Evolutionary conservation across 2,329 filamentous ascomycete species (phyloP), one percentile per base, ranked within the genome.

Genomic region (Sporothrix brasiliensis): DNA sequence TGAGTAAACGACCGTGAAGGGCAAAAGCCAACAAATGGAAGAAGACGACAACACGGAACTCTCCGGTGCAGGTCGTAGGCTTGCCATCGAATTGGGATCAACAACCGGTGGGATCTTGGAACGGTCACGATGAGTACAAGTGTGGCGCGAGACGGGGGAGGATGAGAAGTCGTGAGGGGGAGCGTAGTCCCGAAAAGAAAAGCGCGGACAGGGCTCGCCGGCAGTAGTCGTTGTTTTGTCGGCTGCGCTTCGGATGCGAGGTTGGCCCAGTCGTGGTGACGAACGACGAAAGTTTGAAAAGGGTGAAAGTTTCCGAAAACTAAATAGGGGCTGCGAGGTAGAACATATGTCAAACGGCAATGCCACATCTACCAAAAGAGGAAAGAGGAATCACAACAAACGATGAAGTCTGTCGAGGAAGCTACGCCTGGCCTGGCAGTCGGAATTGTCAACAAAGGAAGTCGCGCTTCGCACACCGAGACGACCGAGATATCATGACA

Each of bases 111-210:
- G 10, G 58, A 19, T 49, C 14, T 30, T 27, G 41, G 21, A 41
- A 60, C 30, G 19, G 34, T 5, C 19, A 19, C 7, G 39, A 44
- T 50, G 49, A 13, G n/a, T 61, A 13, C 60, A 49, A 49, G 2
- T 41, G 60, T 49, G 60, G n/a, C 60, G 24, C 41, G 60, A 49
- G 21, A 65, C 60, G 60, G 60, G 60, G 60, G 21, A 27, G n/a
- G 19, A 19, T n/a, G 30, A n/a, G 19, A 34, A 21, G 2, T 63
- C 60, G 60, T 63, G 60, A 63, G 60, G 60, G 41, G 24, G 49
- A 65, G 41, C 19, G 34, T 14, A 41, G 56, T 34, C 44, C 30
- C 11, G 41, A 61, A 61, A 10, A 34, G 34, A 14, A n/a, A 53
- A 24, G 27, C 24, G 56, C 21, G 11, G 60, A 47, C 60, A 63